Evolutionary conservation across 495 filamentous ascomycete genomes (phyloP).

Genomic region (Astrocystis sublimbata): DNA sequence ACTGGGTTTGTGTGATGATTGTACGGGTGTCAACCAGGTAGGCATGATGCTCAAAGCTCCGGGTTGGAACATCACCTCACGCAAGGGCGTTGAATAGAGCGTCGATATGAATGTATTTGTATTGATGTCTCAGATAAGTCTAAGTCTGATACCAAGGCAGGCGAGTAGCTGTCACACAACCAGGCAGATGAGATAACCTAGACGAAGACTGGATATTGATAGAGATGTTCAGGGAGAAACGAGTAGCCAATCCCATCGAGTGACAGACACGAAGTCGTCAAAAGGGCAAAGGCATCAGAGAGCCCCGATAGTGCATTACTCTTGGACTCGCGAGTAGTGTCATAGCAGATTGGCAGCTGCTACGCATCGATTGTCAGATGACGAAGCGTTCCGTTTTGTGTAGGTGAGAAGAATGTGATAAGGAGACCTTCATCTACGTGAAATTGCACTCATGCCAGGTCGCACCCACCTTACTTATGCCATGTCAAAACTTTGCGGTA

Average conservation of each 20-base stretch:
- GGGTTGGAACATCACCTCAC: too few species aligned
- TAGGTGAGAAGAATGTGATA: not conserved
- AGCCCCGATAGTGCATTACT: conserved; percentile 52
- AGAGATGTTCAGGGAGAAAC: conserved; percentile 60
- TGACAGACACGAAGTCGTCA: conserved; percentile 29
- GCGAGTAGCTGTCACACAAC: too few species aligned
- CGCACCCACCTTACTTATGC: conserved; percentile 5
- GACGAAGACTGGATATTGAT: not conserved
- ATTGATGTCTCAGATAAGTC: too few species aligned
- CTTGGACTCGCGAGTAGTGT: conserved; percentile 56
- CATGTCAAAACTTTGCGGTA: too few species aligned
- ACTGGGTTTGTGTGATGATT: too few species aligned
- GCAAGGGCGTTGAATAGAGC: too few species aligned
- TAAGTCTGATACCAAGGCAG: too few species aligned
- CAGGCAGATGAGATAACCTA: not conserved
- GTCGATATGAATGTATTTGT: too few species aligned
- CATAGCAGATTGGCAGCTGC: conserved; percentile 54
- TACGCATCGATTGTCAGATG: conserved; percentile 56
- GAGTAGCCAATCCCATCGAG: conserved; percentile 57
- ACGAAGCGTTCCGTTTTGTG: conserved; percentile 42
- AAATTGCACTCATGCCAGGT: not conserved
- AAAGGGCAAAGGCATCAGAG: conserved; percentile 59
- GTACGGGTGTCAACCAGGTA: not conserved
- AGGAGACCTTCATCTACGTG: not conserved
- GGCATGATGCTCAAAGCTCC: too few species aligned